Conservation (phyloP, 805 yeast species). For the Saccharomycopsis sp. region DNA sequence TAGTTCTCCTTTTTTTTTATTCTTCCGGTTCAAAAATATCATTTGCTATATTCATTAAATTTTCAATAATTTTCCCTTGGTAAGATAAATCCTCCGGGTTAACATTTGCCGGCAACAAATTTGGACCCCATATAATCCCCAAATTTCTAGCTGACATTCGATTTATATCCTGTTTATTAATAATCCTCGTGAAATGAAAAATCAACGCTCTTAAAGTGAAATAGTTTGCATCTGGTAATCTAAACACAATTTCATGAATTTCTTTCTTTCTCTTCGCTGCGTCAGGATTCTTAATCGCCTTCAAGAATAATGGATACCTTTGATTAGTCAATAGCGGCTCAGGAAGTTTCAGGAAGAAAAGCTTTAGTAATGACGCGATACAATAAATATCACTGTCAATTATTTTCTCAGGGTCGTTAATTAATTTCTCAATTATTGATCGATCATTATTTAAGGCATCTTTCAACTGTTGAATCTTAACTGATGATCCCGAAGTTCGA, state of each 20-base stretch:
- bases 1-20: conserved; percentile 4
- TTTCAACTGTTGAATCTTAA: conserved; percentile 65
- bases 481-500: conserved; percentile 72
- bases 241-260: conserved; percentile 81
- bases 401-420: conserved; percentile 47
- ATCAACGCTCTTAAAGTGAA: conserved; percentile 81
- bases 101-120: conserved; percentile 61
- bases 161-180: conserved; percentile 52
- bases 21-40: conserved; percentile 68
- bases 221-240: conserved; percentile 90
- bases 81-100: conserved; percentile 68
- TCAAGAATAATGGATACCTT: conserved; percentile 54
- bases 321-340: conserved; percentile 74
- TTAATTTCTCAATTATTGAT: conserved; percentile 43
- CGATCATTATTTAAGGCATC: conserved; percentile 73
- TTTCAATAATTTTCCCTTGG: conserved; percentile 76
- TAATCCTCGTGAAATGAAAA: conserved; percentile 77
- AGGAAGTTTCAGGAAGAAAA: conserved; percentile 78
- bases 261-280: conserved; percentile 57
- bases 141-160: conserved; percentile 78
- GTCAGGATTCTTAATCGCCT: conserved; percentile 63
- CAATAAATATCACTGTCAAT: conserved; percentile 78
- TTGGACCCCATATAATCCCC: conserved; percentile 95
- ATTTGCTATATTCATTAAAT: conserved; percentile 72
- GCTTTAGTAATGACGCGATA: conserved; percentile 81